phyloP scores from a whole-genome alignment of 1,284 basidiomycete species.

The Heliocybe sulcata region DNA sequence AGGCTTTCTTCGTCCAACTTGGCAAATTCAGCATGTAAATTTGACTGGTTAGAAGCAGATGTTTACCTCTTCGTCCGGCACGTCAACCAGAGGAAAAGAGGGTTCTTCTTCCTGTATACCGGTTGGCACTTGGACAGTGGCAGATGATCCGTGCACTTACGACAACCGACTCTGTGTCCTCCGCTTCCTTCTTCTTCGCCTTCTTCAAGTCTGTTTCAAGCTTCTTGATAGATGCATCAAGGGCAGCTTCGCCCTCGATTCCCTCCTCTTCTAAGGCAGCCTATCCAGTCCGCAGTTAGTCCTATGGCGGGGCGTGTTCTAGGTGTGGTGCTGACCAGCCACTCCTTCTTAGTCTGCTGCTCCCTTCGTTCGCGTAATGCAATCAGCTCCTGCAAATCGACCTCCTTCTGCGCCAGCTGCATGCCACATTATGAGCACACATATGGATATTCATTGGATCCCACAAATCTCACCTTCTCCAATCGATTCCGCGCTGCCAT shows the following conservation, averaged over 20 bases:
- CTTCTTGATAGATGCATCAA: slow-evolving; percentile 29
- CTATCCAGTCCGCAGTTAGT: slow-evolving; percentile 31
- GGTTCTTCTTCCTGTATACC: slow-evolving; percentile 69
- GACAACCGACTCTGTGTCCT: slow-evolving; percentile 46
- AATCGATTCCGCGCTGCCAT: slow-evolving; percentile 82
- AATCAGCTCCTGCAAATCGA: slow-evolving; percentile 70
- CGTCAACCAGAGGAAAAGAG: slow-evolving; percentile 84
- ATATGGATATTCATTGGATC: not conserved
- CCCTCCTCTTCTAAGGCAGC: slow-evolving; percentile 61
- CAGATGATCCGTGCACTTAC: slow-evolving; percentile 8
- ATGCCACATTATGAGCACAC: not conserved
- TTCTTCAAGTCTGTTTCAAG: slow-evolving; percentile 31
- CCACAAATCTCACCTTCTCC: slow-evolving; percentile 62
- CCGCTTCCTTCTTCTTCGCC: slow-evolving; percentile 44
- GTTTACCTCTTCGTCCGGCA: slow-evolving; percentile 80
- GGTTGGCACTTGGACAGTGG: not conserved
- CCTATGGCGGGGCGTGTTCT: not conserved
- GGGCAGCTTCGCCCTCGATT: slow-evolving; percentile 49
- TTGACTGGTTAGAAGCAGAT: not conserved
- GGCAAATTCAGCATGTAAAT: not conserved
- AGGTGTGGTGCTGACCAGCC: slow-evolving; percentile 38
- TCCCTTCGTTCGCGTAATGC: slow-evolving; percentile 59
- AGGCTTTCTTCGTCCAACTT: slow-evolving; percentile 88
- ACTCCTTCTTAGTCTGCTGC: slow-evolving; percentile 72
- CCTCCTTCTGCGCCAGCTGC: slow-evolving; percentile 75